Evolutionary conservation across 2,329 filamentous ascomycete genomes (phyloP), one percentile per base, ranked within the genome.

Genomic region (Teratosphaeriaceae sp.): DNA sequence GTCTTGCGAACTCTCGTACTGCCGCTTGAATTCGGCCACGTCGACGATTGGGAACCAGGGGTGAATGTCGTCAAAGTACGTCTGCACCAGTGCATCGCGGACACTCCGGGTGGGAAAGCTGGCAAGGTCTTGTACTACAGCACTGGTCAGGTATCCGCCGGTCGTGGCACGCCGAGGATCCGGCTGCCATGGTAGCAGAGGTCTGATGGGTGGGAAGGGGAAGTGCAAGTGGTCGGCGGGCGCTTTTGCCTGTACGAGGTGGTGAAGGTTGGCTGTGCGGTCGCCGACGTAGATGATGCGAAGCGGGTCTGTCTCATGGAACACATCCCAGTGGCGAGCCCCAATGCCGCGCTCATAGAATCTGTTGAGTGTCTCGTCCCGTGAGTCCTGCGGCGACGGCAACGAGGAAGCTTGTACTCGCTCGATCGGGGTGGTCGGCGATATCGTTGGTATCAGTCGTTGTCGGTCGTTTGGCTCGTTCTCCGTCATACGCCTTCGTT

Each of bases 31-130:
- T 18, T 34, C 18, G 13, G 35, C 40, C 23, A 36, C 40, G 21
- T 49, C 46, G 16, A 49, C 21, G 18, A 49, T 39, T 4, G 46
- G 46, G 15, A 45, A 46, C 2, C 46, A 43, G n/a, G 46, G 43
- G 39, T 49, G 40, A 13, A 49, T 45, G 27, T 41, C 35, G 15
- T 22, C 37, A 36, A 49, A 49, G 40, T 46, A 49, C 19, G 46
- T 45, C 7, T 45, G 40, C 6, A 49, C 34, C 18, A 49, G 33
- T 16, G 46, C 29, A 20, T 49, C 40, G 26, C 41, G 45, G 3
- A 47, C 38, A 21, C 30, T 30, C 9, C 33, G 41, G 2, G 41
- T 15, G 4, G 45, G 45, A 8, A 47, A 42, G 39, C 41, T 47
- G 3, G 41, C 38, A n/a, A 47, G 19, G 19, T 47, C 45, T 22